Evolutionary conservation across 176 grass and related monocot species (phyloP), one percentile per base, ranked within the genome.

Genomic region (Aechmea fasciata): DNA sequence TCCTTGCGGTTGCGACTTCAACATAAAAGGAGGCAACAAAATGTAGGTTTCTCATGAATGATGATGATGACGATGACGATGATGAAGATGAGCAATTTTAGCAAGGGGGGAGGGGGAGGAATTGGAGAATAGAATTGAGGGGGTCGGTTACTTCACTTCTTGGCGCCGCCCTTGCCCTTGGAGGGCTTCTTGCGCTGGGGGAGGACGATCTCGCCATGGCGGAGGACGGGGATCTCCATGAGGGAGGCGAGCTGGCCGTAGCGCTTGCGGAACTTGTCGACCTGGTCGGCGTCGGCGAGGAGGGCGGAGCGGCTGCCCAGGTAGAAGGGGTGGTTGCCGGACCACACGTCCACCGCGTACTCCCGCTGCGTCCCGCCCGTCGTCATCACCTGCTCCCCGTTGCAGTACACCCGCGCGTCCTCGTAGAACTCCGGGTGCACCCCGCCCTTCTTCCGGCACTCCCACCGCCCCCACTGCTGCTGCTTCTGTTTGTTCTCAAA

Each of bases 291-390:
- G 73, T 84, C 83, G 6, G 82, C 76, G 25, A 79, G 78, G 70
- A 91, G 79, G 57, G 88, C 88, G 69, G 88, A 91, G 33, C 81
- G 83, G 81, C 72, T 85, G 65, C 93, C 93, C 13, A 87, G 83
- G 84, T 87, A 97, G 78, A 90, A 97, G 20, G 89, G 89, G 84
- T 97, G 93, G 79, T 97, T 97, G 49, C 93, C 93, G 53, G 93
- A 97, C 93, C 89, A 97, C 22, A 89, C 87, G 78, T 97, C 93
- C 77, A 97, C 89, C 66, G 82, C 77, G 78, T 89, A 83, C 79
- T 97, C 89, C 73, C 65, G 71, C 76, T 85, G 85, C 28, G 93
- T 97, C 11, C 93, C 93, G 69, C 89, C 85, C 51, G 89, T 97
- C 63, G 87, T 84, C 93, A 97, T 79, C 75, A 97, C 86, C 76